Evolutionary conservation across 345 rosid genomes (phyloP).

Genomic region (Syzygium aqueum): DNA sequence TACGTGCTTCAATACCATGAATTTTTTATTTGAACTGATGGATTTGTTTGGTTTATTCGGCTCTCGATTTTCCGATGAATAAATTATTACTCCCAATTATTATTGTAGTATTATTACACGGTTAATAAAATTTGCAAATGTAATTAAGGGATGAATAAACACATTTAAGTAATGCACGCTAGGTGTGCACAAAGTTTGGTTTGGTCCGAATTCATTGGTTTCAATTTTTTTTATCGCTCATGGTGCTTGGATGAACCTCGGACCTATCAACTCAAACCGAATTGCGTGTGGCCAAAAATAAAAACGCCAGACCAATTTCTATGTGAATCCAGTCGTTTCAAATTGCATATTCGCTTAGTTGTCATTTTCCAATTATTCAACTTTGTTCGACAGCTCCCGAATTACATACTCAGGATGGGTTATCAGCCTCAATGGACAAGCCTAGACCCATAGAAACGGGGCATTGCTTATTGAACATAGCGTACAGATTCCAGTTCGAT

Average conservation of each 20-base stretch:
- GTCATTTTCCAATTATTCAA: background rate
- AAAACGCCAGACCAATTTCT: background rate
- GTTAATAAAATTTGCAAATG: background rate
- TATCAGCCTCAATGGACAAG: background rate
- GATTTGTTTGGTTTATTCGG: background rate
- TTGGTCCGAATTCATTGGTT: background rate
- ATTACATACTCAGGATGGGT: background rate
- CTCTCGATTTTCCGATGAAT: background rate
- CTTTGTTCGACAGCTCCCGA: background rate
- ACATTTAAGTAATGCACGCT: background rate
- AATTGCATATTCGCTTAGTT: background rate
- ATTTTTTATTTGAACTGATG: background rate
- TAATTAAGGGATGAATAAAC: background rate
- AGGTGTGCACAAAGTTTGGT: too few species aligned
- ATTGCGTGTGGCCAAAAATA: background rate
- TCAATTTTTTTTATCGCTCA: background rate
- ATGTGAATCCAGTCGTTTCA: background rate
- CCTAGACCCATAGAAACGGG: background rate
- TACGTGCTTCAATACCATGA: background rate
- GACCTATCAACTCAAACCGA: accelerated
- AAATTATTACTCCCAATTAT: background rate
- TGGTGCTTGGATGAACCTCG: accelerated
- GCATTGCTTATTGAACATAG: background rate
- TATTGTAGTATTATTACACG: background rate
- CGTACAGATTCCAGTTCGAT: background rate